phyloP scores from a whole-genome alignment of 1,139 yeast genomes.

The Nakaseomyces kungkrabaensis region DNA sequence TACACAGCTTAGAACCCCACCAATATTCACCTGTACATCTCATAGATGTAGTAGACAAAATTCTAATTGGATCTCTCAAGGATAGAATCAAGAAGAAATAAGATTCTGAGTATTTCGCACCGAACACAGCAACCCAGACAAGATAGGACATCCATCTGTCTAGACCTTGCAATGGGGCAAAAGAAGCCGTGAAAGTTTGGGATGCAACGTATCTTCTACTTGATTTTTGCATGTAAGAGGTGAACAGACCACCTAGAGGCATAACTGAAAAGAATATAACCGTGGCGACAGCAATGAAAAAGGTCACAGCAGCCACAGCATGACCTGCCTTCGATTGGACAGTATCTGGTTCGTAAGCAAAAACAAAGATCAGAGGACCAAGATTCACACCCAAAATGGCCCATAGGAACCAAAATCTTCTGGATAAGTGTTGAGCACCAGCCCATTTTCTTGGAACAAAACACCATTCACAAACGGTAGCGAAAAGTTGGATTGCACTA shows the following conservation, averaged over 20 bases:
- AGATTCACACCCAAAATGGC: constrained; percentile 60
- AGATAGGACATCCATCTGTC: constrained; percentile 96
- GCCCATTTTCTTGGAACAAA: constrained; percentile 98
- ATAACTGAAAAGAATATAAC: constrained; percentile 77
- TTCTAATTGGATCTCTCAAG: constrained; percentile 87
- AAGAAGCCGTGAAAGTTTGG: constrained; percentile 92
- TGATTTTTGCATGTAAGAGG: constrained; percentile 80
- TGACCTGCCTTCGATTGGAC: constrained; percentile 64
- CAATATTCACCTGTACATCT: constrained; percentile 85
- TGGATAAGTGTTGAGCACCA: constrained; percentile 92
- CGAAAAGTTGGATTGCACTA: constrained; percentile 64
- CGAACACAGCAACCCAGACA: constrained; percentile 79
- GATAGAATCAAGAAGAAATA: constrained; percentile 87
- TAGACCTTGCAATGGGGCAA: constrained; percentile 66
- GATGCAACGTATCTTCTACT: constrained; percentile 87
- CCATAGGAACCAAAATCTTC: constrained; percentile 71
- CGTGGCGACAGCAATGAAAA: constrained; percentile 83
- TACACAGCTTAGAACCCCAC: constrained; percentile 69
- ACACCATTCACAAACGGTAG: constrained; percentile 89
- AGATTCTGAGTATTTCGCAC: constrained; percentile 82
- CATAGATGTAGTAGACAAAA: constrained; percentile 51
- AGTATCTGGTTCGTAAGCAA: constrained; percentile 68
- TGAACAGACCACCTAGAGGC: constrained; percentile 96
- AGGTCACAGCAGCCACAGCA: constrained; percentile 77
- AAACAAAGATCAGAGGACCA: constrained; percentile 79